Conservation (phyloP, 2,329 filamentous ascomycete genomes). For the Penicillium sp. region DNA sequence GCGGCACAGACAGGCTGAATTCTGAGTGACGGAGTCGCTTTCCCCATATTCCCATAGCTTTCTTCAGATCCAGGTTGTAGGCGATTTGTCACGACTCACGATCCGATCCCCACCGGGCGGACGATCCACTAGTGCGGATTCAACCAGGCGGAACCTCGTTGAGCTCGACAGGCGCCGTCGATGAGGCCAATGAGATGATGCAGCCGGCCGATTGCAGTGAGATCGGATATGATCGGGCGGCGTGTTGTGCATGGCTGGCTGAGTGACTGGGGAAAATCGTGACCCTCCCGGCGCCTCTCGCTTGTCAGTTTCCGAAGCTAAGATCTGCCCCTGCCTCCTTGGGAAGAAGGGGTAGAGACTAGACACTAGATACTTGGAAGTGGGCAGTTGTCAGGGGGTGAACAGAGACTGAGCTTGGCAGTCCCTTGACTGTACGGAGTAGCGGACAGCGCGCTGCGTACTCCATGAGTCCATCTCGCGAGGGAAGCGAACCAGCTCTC, state of each 20-base stretch:
- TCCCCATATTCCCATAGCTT: slow-evolving; percentile 16
- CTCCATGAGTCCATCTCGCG: too few species aligned
- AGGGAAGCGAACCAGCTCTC: neutral
- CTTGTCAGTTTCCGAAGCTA: slow-evolving; percentile 22
- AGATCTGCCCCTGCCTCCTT: slow-evolving; percentile 20
- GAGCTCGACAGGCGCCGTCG: slow-evolving; percentile 6
- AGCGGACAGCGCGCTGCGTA: neutral
- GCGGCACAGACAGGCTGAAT: neutral
- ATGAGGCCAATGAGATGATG: slow-evolving; percentile 18
- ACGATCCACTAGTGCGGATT: slow-evolving; percentile 5
- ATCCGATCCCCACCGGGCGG: slow-evolving; percentile 17
- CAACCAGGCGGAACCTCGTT: neutral
- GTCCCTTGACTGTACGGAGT: neutral
- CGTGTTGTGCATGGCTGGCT: slow-evolving; percentile 32
- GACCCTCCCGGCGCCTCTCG: slow-evolving; percentile 20
- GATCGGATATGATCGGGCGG: slow-evolving; percentile 17
- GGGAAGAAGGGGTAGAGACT: neutral
- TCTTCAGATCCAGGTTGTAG: slow-evolving; percentile 9
- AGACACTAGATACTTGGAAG: too few species aligned
- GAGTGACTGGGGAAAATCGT: slow-evolving; percentile 7
- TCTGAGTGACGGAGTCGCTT: neutral
- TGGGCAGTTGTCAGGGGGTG: neutral
- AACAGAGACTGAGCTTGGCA: neutral
- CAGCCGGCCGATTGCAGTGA: slow-evolving; percentile 13
- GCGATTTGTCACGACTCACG: slow-evolving; percentile 29